phyloP scores from a whole-genome alignment of 352 stramenopile species.

The Phytophthora pisi region DNA sequence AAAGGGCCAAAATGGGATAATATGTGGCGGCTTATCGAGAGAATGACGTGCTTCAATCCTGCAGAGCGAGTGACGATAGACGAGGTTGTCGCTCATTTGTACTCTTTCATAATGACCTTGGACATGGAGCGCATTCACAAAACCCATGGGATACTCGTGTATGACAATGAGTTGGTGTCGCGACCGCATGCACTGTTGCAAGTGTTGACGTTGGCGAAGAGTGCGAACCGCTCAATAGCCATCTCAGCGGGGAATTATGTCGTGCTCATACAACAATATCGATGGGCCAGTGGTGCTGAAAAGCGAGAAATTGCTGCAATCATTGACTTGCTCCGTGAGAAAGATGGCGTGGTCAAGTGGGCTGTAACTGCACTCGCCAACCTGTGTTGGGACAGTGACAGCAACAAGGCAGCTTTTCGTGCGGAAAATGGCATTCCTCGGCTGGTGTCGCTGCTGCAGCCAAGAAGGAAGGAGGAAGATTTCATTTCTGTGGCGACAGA shows the following conservation, averaged over 20 bases:
- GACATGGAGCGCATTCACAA: background rate
- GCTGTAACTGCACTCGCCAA: background rate
- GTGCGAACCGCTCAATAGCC: background rate
- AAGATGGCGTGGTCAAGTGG: background rate
- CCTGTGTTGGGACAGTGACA: background rate
- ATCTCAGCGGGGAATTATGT: background rate
- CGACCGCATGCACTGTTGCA: background rate
- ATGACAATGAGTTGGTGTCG: background rate
- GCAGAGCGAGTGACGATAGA: background rate
- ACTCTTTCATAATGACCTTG: background rate
- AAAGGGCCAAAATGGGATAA: background rate
- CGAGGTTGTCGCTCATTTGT: background rate
- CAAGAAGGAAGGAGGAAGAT: background rate
- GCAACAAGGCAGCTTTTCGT: background rate
- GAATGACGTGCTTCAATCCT: background rate
- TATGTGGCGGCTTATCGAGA: background rate
- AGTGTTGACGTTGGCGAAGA: background rate
- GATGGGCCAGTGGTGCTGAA: background rate
- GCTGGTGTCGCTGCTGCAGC: background rate
- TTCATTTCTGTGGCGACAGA: background rate
- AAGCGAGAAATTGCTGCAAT: background rate
- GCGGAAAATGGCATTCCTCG: background rate
- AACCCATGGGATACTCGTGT: background rate
- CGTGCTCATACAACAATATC: background rate
- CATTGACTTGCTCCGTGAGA: background rate